Percentiles rank a stretch among this genome's conserved stretches.
These are phyloP conservation scores for Plenodomus lindquistii DNA, from an alignment of 2,329 filamentous ascomycete species.

Conservation along the genomic window DNA sequence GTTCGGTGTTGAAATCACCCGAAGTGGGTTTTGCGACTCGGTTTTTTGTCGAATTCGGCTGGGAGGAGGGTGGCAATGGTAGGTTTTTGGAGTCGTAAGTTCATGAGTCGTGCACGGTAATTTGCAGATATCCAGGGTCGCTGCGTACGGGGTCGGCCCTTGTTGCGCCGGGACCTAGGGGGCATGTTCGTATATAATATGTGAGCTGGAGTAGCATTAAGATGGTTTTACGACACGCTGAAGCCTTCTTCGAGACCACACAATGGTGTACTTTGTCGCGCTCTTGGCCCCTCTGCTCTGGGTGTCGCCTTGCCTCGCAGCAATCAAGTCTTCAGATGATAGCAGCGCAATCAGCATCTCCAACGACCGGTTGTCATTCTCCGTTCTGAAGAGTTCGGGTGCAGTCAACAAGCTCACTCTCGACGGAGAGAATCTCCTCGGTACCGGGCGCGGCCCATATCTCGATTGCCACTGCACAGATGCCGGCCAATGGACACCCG, in stretches of 20 bases:
- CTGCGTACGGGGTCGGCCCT: not conserved
- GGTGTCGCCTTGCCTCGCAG: slow-evolving; percentile 8
- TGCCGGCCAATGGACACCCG: slow-evolving; percentile 63
- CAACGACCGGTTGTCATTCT: slow-evolving; percentile 16
- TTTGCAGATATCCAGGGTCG: not conserved
- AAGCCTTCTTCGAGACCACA: not conserved
- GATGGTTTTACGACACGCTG: not conserved
- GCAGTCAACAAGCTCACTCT: slow-evolving; percentile 40
- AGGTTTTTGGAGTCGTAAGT: not conserved
- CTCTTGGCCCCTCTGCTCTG: not conserved
- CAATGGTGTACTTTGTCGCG: not conserved
- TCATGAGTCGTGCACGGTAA: not conserved
- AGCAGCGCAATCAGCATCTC: slow-evolving; percentile 16
- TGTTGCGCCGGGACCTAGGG: not conserved
- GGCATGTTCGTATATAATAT: not conserved
- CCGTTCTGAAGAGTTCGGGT: slow-evolving; percentile 15
- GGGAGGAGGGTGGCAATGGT: too few relatives aligned
- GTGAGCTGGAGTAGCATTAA: not conserved
- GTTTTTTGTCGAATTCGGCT: not conserved
- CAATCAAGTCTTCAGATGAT: slow-evolving; percentile 15
- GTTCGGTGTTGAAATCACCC: not conserved
- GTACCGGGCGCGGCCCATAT: slow-evolving; percentile 60
- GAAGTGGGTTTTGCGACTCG: not conserved
- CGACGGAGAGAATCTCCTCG: slow-evolving; percentile 58
- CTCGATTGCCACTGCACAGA: slow-evolving; percentile 67